These are phyloP conservation scores for Diaporthe australafricana DNA, from an alignment of 2,329 filamentous ascomycete species.

Conservation along the genomic window DNA sequence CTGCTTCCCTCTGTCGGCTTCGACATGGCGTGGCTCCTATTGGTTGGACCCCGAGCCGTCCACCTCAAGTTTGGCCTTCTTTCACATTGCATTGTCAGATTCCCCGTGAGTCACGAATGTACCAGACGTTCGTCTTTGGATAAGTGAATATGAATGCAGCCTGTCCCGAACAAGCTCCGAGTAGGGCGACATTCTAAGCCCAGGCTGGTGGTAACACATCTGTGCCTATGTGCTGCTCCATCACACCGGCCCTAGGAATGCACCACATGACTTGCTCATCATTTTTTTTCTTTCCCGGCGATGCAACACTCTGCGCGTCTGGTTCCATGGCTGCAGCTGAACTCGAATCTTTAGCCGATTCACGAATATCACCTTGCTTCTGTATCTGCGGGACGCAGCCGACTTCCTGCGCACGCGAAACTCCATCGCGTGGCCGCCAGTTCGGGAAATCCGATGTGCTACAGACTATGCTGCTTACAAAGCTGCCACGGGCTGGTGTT, in stretches of 20 bases:
- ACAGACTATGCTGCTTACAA: neutral
- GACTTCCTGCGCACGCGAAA: neutral
- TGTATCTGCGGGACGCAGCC: neutral
- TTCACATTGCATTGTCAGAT: conserved; percentile 3
- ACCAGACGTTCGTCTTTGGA: conserved; percentile 6
- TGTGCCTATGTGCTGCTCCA: conserved; percentile 16
- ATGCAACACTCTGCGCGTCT: conserved; percentile 7
- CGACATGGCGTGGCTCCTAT: neutral
- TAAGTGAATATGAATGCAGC: neutral
- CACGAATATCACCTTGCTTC: neutral
- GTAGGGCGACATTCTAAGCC: neutral
- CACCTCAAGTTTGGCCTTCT: neutral
- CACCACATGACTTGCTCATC: conserved; percentile 19
- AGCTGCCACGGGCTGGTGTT: neutral
- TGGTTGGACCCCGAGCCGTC: neutral
- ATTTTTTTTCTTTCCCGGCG: neutral
- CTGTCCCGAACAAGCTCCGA: neutral
- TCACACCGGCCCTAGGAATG: conserved; percentile 25
- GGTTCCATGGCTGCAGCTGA: neutral
- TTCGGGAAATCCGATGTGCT: neutral
- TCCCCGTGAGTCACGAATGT: neutral
- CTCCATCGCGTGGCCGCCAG: neutral
- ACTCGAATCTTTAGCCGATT: neutral
- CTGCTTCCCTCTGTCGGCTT: conserved; percentile 4
- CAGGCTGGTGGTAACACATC: neutral